These are phyloP conservation scores for Petunia hybrid DNA, from an alignment of 305 asterid species.

Conservation along the genomic window DNA sequence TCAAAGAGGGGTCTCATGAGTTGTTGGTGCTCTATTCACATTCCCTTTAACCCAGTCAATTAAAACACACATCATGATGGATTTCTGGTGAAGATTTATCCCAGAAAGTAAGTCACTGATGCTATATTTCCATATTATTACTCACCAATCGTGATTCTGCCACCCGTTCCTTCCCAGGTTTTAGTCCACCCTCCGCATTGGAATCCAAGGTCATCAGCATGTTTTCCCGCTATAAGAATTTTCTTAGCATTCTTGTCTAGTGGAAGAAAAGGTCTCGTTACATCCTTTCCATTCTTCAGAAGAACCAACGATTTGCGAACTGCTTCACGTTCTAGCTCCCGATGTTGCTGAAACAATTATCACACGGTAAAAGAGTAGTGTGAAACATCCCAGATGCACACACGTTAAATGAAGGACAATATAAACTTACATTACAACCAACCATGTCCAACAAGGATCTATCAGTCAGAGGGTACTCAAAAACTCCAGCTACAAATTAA, in stretches of 20 bases:
- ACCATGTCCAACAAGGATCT: slow-evolving; percentile 63
- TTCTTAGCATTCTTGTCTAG: slow-evolving; percentile 67
- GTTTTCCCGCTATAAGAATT: slow-evolving; percentile 85
- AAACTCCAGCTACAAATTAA: slow-evolving; percentile 85
- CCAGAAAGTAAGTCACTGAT: not conserved
- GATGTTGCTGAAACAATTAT: slow-evolving; percentile 63
- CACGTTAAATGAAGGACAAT: slow-evolving; percentile 5
- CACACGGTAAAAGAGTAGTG: not conserved
- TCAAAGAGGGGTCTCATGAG: not conserved
- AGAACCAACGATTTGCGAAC: slow-evolving; percentile 92
- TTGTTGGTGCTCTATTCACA: not conserved
- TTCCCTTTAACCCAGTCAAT: not conserved
- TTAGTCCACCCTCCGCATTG: slow-evolving; percentile 98
- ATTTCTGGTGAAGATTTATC: not conserved
- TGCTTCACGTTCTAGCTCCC: slow-evolving; percentile 89
- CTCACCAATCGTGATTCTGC: slow-evolving; percentile 86
- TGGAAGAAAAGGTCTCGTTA: slow-evolving; percentile 72
- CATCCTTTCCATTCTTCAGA: slow-evolving; percentile 87
- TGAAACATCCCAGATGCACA: not conserved
- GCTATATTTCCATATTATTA: slow-evolving; percentile 1
- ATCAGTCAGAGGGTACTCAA: slow-evolving; percentile 77
- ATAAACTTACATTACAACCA: slow-evolving; percentile 68
- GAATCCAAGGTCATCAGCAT: slow-evolving; percentile 89
- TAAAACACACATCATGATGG: not conserved
- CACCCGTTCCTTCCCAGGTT: slow-evolving; percentile 87